Conservation (phyloP, 164 flowering plant species). For the Hamamelis virginiana region DNA sequence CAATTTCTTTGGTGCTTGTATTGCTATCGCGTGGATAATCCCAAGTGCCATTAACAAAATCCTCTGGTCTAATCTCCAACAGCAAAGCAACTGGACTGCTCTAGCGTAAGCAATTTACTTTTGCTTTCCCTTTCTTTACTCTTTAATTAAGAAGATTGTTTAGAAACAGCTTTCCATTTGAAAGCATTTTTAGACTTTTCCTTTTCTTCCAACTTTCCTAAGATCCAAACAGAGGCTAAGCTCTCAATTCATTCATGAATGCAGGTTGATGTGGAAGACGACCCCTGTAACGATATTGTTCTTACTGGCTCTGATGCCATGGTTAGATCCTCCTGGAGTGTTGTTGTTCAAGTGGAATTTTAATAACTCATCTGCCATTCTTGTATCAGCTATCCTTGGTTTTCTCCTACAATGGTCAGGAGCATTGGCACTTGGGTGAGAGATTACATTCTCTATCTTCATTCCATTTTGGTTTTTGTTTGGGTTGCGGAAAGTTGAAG, state of each 20-base stretch:
- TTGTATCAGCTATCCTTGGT: constrained; percentile 68
- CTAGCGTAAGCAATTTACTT: constrained; percentile 50
- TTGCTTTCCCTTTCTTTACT: not conserved
- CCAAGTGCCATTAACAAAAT: constrained; percentile 86
- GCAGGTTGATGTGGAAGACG: constrained; percentile 95
- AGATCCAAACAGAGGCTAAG: too few species aligned
- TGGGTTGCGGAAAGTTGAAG: too few species aligned
- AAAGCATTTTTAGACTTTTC: too few species aligned
- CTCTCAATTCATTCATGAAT: not conserved
- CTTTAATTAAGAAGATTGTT: too few species aligned
- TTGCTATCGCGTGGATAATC: constrained; percentile 73
- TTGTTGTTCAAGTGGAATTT: constrained; percentile 65
- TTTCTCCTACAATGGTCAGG: constrained; percentile 93
- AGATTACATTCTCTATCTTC: not conserved
- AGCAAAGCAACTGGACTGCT: constrained; percentile 81
- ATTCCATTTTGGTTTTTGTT: not conserved
- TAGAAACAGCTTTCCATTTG: too few species aligned
- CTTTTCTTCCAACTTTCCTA: too few species aligned
- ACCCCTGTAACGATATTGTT: constrained; percentile 77
- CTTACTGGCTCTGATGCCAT: constrained; percentile 75
- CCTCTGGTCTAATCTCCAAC: constrained; percentile 81
- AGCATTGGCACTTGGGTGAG: constrained; percentile 87
- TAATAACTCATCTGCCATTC: constrained; percentile 47
- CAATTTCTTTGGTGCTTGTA: constrained; percentile 68
- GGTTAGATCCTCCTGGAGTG: constrained; percentile 84